Conservation (phyloP, 257 asterid species). For the Scutellaria baicalensis region DNA sequence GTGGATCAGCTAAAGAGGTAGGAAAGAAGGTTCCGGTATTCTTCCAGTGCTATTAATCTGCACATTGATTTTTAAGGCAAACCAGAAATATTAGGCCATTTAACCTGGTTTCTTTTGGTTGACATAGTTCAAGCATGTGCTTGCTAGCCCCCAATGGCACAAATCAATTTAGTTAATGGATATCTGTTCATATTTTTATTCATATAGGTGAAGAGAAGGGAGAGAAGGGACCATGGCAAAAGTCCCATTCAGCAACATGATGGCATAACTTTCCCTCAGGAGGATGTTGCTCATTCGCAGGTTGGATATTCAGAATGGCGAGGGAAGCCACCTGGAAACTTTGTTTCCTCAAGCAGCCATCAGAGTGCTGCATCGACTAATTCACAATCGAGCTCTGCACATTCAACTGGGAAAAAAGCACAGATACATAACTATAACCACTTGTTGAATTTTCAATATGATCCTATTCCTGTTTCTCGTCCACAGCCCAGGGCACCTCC, state of each 20-base stretch:
- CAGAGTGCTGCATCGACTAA: conserved; percentile 26
- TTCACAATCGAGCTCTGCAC: conserved; percentile 34
- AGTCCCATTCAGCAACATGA: conserved; percentile 19
- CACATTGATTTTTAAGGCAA: neutral
- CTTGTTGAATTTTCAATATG: conserved; percentile 83
- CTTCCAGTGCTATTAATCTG: neutral
- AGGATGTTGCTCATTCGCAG: conserved; percentile 13
- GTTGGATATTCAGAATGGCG: conserved; percentile 21
- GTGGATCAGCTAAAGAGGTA: conserved; percentile 64
- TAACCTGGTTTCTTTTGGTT: neutral
- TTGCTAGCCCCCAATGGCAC: neutral
- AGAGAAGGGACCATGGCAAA: conserved; percentile 16
- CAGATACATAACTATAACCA: conserved; percentile 79
- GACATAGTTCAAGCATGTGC: neutral
- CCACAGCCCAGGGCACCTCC: conserved; percentile 55
- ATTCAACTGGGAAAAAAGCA: conserved; percentile 41
- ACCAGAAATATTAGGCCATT: neutral
- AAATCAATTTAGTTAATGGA: neutral
- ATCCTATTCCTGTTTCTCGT: conserved; percentile 65
- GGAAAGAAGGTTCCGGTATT: neutral
- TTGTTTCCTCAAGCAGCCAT: conserved; percentile 19
- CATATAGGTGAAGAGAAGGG: conserved; percentile 44
- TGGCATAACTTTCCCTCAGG: conserved; percentile 29
- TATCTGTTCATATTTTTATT: neutral
- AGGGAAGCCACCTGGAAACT: conserved; percentile 23